Base-by-base conservation (phyloP, 805 yeast genomes). In the Blastobotrys americana region DNA sequence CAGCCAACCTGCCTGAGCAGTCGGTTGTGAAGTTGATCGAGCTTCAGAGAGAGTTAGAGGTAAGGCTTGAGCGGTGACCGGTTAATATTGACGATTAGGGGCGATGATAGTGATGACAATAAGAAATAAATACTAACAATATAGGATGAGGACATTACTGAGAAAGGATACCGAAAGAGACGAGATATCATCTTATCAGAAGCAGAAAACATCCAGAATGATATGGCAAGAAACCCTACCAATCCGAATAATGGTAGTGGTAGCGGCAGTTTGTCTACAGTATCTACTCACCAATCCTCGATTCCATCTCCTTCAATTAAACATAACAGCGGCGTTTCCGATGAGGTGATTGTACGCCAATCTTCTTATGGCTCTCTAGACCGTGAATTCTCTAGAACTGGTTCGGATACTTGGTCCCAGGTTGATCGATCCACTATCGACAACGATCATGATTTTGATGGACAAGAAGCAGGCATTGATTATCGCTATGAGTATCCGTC, bases 71-170 rank as follows among this genome's bases (percentile, higher is more conserved):
- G 4, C 27, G 39, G 2, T 10, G 41, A 31, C 13, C 37, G 9
- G 18, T 4, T 5, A 27, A 5, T 23, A 17, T 23, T 15, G 17
- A 20, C 23, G 8, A 8, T 9, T 36, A 19, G 16, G n/a, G 17
- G 17, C 40, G 4, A 16, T 8, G 4, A n/a, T 4, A 15, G 40
- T 37, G 9, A 9, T 9, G 33, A 22, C 19, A 13, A 25, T n/a
- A 40, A 18, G 31, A 23, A 3, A 5, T 10, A 13, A 8, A 15
- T 37, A 28, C 4, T 28, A 18, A 39, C 44, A 27, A 22, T 17
- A 10, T 35, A 67, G 51, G 88, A 83, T 28, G 90, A 87, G 1
- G 80, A 80, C 46, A 66, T 84, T 45, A 83, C 93, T 0, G 80
- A 73, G 39, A 84, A 82, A 57, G 90, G 93, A 1, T 84, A 80